Base-by-base conservation (phyloP, 2,329 filamentous ascomycete species). In the Coniosporium tulheliwenetii region DNA sequence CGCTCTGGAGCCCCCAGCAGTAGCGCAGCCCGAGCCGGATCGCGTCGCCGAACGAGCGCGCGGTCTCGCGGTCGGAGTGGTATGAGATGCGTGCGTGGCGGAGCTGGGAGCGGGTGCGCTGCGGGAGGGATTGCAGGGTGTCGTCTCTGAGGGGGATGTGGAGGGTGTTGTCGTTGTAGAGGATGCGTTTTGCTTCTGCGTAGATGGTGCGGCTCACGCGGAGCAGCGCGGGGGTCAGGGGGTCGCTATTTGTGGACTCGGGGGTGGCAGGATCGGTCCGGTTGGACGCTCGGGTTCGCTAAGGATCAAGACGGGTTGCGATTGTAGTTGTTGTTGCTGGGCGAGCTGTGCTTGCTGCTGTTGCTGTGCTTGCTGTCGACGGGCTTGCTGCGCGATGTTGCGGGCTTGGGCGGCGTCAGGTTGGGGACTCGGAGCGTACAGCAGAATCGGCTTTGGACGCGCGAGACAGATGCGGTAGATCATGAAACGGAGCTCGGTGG, bases 21-120 rank as follows among this genome's bases (percentile, higher is more conserved):
- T 66, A 67, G 5, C 64, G 54, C 39, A 67, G 40, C 2, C 57
- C 59, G 0, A 66, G 49, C n/a, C 64, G 59, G 8, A 67, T 62
- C 30, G 64, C 52, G 44, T 67, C 63, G 16, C 61, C 56, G 48
- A 67, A 67, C 7, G 19, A 3, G 26, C 59, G 59, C 42, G 65
- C 63, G 41, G 66, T 55, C 42, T 66, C 65, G 32, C 10, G 10
- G 39, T 66, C 63, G 50, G 63, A 61, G 45, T 66, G 63, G 5
- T 55, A 59, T 32, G 62, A 62, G 16, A 67, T 65, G 10, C 32
- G 10, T 7, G 19, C 19, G 7, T 7, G 19, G n/a, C 59, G 60
- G 16, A 67, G 48, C 35, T 57, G 50, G 39, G 55, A 57, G 32
- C 63, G 56, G 16, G 52, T 58, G 44, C 62, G 61, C 45, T 67